These are phyloP conservation scores for Candida railenensis DNA, from an alignment of 805 yeast species.

Conservation along the genomic window DNA sequence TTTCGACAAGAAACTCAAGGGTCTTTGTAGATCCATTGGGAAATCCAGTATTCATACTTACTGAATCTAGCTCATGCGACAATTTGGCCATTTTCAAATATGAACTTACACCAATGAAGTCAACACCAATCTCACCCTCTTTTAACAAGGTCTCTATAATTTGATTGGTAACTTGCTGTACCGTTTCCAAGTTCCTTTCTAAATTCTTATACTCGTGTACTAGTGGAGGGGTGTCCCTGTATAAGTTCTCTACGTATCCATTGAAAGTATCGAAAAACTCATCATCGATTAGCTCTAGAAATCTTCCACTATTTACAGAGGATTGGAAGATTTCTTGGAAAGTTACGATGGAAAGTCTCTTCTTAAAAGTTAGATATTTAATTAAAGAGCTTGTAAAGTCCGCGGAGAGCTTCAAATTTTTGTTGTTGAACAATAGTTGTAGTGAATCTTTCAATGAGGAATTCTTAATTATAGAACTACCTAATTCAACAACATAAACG, in stretches of 20 bases:
- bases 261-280: conserved; percentile 19
- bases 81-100: conserved; percentile 19
- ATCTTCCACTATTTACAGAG: conserved; percentile 2
- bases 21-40: not conserved
- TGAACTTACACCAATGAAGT: conserved; percentile 4
- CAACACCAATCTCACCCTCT: conserved; percentile 1
- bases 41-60: not conserved
- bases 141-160: not conserved
- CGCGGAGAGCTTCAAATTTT: conserved; percentile 7
- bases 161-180: conserved; percentile 15
- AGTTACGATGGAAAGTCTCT: conserved; percentile 11
- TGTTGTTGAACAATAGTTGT: conserved; percentile 9
- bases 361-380: conserved; percentile 8
- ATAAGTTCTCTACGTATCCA: conserved; percentile 27
- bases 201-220: conserved; percentile 35
- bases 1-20: not conserved
- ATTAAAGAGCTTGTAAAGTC: conserved; percentile 16
- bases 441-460: conserved; percentile 6
- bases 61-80: conserved; percentile 22
- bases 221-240: conserved; percentile 23
- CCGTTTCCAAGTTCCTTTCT: conserved; percentile 25
- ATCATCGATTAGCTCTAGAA: conserved; percentile 15
- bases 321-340: conserved; percentile 14
- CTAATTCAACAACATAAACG: conserved; percentile 28
- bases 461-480: conserved; percentile 11